Percentiles rank a stretch among this genome's conserved stretches.
Conservation (phyloP, 2,329 filamentous ascomycete species). For the Penicillium concentricum region DNA sequence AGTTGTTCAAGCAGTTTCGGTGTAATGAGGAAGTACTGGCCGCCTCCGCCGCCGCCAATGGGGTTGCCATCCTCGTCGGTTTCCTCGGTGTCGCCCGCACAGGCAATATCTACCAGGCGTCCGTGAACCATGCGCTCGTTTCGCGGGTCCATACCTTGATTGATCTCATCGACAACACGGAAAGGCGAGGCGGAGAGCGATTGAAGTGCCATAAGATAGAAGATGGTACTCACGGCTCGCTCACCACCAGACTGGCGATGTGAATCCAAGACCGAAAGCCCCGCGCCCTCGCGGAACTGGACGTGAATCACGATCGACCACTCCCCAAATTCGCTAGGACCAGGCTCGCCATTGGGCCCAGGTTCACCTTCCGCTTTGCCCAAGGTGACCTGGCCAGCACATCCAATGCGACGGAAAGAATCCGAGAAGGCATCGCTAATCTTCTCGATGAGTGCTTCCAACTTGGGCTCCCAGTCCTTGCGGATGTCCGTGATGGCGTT, state of each 20-base stretch:
- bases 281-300: conserved; percentile 86
- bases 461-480: conserved; percentile 74
- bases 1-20: conserved; percentile 90
- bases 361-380: conserved; percentile 62
- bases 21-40: conserved; percentile 93
- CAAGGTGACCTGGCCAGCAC: conserved; percentile 84
- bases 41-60: conserved; percentile 44
- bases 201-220: conserved; percentile 98
- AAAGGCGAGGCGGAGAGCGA: conserved; percentile 91
- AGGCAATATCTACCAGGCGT: conserved; percentile 97
- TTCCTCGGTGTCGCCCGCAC: conserved; percentile 59
- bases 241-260: conserved; percentile 96
- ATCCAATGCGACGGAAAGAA: conserved; percentile 92
- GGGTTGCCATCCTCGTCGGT: conserved; percentile 36
- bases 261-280: conserved; percentile 78
- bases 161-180: conserved; percentile 98
- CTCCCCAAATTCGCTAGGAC: conserved; percentile 76
- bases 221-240: conserved; percentile 93
- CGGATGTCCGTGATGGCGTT: conserved; percentile 65
- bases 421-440: conserved; percentile 91
- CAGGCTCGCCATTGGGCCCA: conserved; percentile 31
- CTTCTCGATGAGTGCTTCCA: conserved; percentile 73
- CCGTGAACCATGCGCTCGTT: conserved; percentile 98
- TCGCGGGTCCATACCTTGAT: conserved; percentile 98
- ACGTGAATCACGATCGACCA: conserved; percentile 95